A percentile compares a stretch with the other conserved stretches of the same genome.
Conservation (phyloP, 352 stramenopile genomes). For the Phytophthora pinifolia region DNA sequence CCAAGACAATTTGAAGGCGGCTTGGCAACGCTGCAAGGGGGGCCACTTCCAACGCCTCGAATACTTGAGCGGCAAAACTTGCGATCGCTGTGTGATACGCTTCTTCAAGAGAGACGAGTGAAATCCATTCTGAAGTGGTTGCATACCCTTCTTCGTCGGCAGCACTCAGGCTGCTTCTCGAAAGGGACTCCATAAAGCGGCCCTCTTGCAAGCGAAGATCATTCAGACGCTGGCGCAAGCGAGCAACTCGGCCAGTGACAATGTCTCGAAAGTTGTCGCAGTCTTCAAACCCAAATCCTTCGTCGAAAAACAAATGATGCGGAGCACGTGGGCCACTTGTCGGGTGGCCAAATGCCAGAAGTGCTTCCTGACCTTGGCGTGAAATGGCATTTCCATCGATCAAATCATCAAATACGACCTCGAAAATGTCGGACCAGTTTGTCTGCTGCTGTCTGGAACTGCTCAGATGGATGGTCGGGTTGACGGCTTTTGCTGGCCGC, state of each 20-base stretch:
- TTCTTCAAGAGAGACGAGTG: conserved; percentile 35
- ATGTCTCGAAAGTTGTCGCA: conserved; percentile 9
- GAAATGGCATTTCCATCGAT: conserved; percentile 11
- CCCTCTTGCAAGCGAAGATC: conserved; percentile 37
- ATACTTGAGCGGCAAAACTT: conserved; percentile 23
- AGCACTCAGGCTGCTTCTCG: conserved; percentile 7
- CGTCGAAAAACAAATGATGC: conserved; percentile 11
- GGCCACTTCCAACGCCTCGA: conserved; percentile 19
- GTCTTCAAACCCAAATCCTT: conserved; percentile 20
- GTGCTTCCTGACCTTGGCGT: conserved; percentile 9
- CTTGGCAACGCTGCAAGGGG: conserved; percentile 6
- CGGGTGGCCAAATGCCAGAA: conserved; percentile 23
- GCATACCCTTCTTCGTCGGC: conserved; percentile 20
- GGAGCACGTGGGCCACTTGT: conserved; percentile 15
- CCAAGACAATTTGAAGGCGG: conserved; percentile 22
- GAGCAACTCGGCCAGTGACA: conserved; percentile 11
- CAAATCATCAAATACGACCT: conserved; percentile 16
- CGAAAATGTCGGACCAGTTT: conserved; percentile 36
- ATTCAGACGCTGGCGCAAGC: conserved; percentile 32
- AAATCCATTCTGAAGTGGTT: conserved; percentile 27
- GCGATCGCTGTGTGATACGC: conserved; percentile 33
- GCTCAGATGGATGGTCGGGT: conserved; percentile 4
- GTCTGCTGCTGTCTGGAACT: conserved; percentile 4
- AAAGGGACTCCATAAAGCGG: conserved; percentile 32
- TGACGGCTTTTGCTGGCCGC: conserved; percentile 3